These are phyloP conservation scores for Cenchrus americanus DNA, from an alignment of 176 grass and related monocot genomes.

Conservation along the genomic window DNA sequence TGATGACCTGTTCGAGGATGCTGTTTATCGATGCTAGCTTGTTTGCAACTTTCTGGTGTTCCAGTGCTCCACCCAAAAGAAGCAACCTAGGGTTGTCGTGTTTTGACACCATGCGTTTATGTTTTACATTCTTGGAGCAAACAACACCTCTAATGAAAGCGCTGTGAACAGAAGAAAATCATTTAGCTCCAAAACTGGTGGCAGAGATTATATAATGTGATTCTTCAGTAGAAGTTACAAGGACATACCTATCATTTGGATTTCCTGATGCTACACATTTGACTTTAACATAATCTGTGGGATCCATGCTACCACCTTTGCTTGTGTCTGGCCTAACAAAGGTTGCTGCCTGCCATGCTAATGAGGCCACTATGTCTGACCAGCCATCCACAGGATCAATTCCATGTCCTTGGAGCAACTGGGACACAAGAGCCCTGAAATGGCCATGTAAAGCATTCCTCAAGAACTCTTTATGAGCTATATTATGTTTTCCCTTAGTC, in stretches of 20 bases:
- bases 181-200: conserved; percentile 50
- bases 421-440: conserved; percentile 84
- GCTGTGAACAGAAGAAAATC: conserved; percentile 62
- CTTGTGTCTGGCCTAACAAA: conserved; percentile 94
- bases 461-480: conserved; percentile 72
- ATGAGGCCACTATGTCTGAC: conserved; percentile 73
- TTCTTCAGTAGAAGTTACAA: conserved; percentile 16
- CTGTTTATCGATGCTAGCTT: conserved; percentile 83
- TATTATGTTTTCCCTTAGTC: conserved; percentile 57
- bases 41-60: conserved; percentile 85
- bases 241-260: conserved; percentile 80
- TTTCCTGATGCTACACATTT: conserved; percentile 89
- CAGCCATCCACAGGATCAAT: conserved; percentile 60
- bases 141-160: conserved; percentile 91
- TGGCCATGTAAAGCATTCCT: conserved; percentile 73
- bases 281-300: conserved; percentile 83
- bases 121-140: conserved; percentile 99
- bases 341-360: conserved; percentile 90
- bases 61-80: conserved; percentile 92
- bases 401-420: conserved; percentile 84
- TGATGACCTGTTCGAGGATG: conserved; percentile 74
- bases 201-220: conserved; percentile 1
- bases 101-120: conserved; percentile 94
- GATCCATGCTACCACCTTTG: conserved; percentile 97
- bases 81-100: conserved; percentile 90